phyloP scores from a whole-genome alignment of 2,329 filamentous ascomycete genomes.

The Botrytis deweyae region DNA sequence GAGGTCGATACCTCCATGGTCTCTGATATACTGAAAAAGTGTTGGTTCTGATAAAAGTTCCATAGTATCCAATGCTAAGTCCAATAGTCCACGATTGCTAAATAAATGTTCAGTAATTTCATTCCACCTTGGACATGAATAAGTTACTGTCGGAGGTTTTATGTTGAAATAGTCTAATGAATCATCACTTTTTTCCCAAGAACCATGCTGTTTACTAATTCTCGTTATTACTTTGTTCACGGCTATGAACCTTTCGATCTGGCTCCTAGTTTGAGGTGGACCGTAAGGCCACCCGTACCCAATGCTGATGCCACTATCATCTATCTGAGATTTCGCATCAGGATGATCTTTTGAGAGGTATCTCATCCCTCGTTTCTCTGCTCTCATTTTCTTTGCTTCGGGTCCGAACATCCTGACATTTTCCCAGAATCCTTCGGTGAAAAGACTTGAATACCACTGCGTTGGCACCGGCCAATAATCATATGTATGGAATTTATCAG shows the following conservation, averaged over 20 bases:
- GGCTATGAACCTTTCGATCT: neutral
- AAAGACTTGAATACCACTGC: neutral
- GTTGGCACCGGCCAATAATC: conserved; percentile 8
- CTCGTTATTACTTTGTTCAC: neutral
- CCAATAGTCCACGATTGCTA: neutral
- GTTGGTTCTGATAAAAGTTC: neutral
- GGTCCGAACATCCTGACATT: neutral
- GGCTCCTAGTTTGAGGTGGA: neutral
- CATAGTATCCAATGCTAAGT: conserved; percentile 12
- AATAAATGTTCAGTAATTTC: neutral
- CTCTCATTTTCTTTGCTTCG: neutral
- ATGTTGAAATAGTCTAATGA: neutral
- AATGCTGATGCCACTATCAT: neutral
- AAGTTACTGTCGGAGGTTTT: neutral
- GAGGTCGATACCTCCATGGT: neutral
- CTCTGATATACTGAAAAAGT: conserved; percentile 1
- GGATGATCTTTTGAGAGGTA: neutral
- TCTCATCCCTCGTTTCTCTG: neutral
- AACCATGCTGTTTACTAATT: neutral
- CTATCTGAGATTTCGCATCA: neutral
- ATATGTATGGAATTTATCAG: conserved; percentile 4
- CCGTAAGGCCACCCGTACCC: neutral
- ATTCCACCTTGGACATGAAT: neutral
- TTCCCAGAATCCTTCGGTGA: neutral
- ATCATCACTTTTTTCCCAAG: neutral